A percentile compares a stretch with the other conserved stretches of the same genome.
These are phyloP conservation scores for Phaffomyces antillensis DNA, from an alignment of 805 yeast genomes.

Conservation along the genomic window DNA sequence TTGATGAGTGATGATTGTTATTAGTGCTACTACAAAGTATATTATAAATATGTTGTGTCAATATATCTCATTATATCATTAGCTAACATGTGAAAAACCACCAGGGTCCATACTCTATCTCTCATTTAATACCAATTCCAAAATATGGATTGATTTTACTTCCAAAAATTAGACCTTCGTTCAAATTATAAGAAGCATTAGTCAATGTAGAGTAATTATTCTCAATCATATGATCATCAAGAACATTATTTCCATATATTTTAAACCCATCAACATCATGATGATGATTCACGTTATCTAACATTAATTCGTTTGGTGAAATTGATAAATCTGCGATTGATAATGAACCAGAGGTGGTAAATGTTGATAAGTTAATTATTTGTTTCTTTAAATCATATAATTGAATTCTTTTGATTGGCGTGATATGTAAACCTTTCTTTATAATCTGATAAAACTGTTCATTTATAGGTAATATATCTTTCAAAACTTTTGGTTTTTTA, in stretches of 20 bases:
- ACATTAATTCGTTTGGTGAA: not conserved
- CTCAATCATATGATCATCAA: too few species aligned
- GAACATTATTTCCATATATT: too few species aligned
- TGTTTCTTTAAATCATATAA: constrained; percentile 15
- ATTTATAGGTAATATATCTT: constrained; percentile 68
- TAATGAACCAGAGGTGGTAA: constrained; percentile 18
- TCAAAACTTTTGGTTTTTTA: constrained; percentile 45
- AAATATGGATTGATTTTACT: not conserved
- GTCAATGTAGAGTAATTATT: constrained; percentile 7
- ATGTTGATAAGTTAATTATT: constrained; percentile 12
- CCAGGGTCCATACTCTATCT: too few species aligned
- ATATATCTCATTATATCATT: too few species aligned
- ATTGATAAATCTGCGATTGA: constrained; percentile 5
- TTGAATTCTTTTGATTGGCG: constrained; percentile 28
- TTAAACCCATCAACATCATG: too few species aligned
- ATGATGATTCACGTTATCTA: not conserved
- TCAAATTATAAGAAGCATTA: constrained; percentile 7
- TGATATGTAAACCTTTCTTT: constrained; percentile 23
- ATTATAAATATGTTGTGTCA: too few species aligned
- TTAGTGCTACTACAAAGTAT: too few species aligned
- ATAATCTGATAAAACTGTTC: constrained; percentile 50
- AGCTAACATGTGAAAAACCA: too few species aligned
- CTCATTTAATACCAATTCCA: not conserved
- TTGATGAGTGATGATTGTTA: too few species aligned
- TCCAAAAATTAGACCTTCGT: not conserved